These are phyloP conservation scores for Amanita molliuscula DNA, from an alignment of 768 basidiomycete species.

Conservation along the genomic window DNA sequence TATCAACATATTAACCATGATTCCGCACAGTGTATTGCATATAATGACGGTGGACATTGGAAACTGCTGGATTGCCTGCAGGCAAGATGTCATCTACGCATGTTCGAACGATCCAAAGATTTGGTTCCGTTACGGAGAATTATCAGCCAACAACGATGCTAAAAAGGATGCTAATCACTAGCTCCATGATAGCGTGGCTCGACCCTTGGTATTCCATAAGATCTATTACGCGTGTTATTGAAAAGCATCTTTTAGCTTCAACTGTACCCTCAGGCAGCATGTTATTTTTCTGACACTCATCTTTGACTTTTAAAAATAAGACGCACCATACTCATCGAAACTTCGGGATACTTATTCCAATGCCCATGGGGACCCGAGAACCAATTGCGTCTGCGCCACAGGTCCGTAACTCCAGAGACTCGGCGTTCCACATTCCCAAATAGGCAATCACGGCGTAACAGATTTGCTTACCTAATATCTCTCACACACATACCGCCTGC, in stretches of 20 bases:
- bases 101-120: background rate
- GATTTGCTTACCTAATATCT: constrained; percentile 6
- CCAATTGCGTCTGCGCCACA: too few relatives aligned
- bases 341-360: too few relatives aligned
- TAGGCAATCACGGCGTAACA: background rate
- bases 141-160: background rate
- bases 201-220: background rate
- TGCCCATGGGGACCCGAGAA: too few relatives aligned
- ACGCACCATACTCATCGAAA: too few relatives aligned
- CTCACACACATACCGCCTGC: constrained; percentile 15
- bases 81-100: background rate
- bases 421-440: background rate
- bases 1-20: background rate
- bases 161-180: background rate
- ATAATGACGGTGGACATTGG: too few relatives aligned
- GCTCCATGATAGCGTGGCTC: background rate
- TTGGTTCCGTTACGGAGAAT: background rate
- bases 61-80: background rate
- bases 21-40: background rate
- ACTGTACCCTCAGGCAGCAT: background rate
- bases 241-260: background rate
- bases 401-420: background rate
- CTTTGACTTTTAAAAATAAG: background rate
- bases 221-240: background rate
- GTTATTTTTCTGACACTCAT: background rate